phyloP scores from a whole-genome alignment of 2,329 filamentous ascomycete species.

The Paracoccidioides lutzii region DNA sequence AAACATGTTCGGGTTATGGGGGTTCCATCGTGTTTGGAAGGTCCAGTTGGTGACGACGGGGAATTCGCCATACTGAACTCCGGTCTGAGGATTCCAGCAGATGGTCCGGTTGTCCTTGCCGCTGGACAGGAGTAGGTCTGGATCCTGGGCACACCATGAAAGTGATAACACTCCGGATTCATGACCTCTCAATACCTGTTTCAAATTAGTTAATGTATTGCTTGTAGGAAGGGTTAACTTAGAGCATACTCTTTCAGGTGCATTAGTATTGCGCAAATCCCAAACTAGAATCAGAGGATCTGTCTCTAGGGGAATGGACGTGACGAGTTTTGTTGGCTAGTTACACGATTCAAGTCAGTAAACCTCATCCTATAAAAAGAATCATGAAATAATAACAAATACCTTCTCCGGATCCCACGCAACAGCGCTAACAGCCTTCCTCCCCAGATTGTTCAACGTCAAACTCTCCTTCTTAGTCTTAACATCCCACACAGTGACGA shows the following conservation, averaged over 20 bases:
- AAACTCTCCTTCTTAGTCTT: constrained; percentile 96
- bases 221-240: background rate
- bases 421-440: constrained; percentile 88
- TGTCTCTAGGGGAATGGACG: constrained; percentile 78
- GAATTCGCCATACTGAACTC: constrained; percentile 78
- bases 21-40: constrained; percentile 89
- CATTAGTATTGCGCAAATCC: constrained; percentile 93
- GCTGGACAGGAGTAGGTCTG: constrained; percentile 75
- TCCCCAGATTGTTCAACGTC: constrained; percentile 76
- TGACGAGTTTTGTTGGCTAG: constrained; percentile 76
- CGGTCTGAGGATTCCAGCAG: constrained; percentile 91
- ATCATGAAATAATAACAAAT: background rate
- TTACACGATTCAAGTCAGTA: background rate
- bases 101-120: constrained; percentile 95
- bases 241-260: constrained; percentile 53
- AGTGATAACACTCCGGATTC: constrained; percentile 86
- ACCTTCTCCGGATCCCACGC: constrained; percentile 92
- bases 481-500: constrained; percentile 96
- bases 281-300: constrained; percentile 81
- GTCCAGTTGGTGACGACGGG: constrained; percentile 99
- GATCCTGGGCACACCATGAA: constrained; percentile 89
- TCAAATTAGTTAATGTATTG: constrained; percentile 9
- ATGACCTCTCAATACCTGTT: constrained; percentile 70
- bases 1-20: constrained; percentile 78
- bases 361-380: too few species aligned